Evolutionary conservation across 208 protist species (phyloP).

Genomic region (Porcisia hertigi): DNA sequence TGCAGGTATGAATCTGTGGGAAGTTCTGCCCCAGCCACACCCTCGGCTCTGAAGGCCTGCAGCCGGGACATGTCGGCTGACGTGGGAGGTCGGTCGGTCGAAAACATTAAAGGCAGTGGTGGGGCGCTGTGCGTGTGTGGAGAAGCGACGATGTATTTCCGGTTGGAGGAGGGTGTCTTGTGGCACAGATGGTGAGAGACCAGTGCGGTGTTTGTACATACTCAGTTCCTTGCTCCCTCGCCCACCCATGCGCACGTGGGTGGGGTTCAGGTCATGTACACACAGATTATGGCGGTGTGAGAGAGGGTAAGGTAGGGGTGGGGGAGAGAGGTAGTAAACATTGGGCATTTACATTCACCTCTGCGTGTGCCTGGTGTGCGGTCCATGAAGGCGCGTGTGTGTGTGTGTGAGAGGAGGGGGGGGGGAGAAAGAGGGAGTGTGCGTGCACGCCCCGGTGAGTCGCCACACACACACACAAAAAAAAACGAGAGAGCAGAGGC

Average conservation of each 20-base stretch:
- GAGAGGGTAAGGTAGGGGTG: neutral
- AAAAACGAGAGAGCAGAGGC: neutral
- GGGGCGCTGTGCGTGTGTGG: neutral
- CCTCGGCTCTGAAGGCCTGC: conserved; percentile 11
- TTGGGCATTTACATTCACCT: neutral
- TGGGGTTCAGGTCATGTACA: neutral
- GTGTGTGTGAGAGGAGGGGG: neutral
- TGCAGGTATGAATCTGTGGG: conserved; percentile 8
- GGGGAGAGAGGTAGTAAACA: neutral
- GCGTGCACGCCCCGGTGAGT: neutral
- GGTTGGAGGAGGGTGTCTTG: neutral
- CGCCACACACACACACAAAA: neutral
- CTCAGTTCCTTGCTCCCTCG: neutral
- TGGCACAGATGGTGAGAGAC: neutral
- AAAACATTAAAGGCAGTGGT: conserved; percentile 18
- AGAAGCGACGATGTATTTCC: neutral
- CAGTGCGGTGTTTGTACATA: neutral
- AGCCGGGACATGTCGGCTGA: conserved; percentile 17
- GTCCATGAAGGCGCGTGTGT: too few relatives aligned
- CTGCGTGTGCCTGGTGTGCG: neutral
- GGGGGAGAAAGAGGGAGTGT: neutral
- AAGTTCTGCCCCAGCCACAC: neutral
- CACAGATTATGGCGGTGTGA: conserved; percentile 1
- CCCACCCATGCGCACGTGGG: neutral
- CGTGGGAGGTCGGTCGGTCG: conserved; percentile 13